These are phyloP conservation scores for Colletotrichum sp. DNA, from an alignment of 2,329 filamentous ascomycete species.

Conservation along the genomic window DNA sequence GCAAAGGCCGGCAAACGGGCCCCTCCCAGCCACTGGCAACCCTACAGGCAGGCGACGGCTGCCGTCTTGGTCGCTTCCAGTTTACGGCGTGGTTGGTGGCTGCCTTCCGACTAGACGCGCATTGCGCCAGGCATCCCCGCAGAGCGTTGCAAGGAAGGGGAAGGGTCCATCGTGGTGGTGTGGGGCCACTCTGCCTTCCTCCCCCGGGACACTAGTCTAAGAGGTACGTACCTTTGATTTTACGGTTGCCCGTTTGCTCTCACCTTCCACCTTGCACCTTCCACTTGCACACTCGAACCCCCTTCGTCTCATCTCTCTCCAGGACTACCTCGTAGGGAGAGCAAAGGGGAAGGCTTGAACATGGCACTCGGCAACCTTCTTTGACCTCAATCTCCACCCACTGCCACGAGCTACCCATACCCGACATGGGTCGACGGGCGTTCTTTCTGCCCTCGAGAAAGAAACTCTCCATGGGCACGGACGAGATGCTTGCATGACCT, in stretches of 20 bases:
- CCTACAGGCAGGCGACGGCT: neutral
- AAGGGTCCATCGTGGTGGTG: neutral
- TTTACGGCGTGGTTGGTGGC: neutral
- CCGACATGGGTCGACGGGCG: neutral
- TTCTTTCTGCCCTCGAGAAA: neutral
- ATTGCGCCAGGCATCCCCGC: constrained; percentile 19
- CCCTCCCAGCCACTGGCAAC: constrained; percentile 12
- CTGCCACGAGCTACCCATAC: neutral
- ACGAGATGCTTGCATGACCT: neutral
- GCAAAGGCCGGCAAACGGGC: constrained; percentile 7
- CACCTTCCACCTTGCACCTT: neutral
- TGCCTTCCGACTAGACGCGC: constrained; percentile 19
- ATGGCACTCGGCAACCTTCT: neutral
- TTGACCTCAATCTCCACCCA: neutral
- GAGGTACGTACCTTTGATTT: neutral
- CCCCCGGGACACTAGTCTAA: neutral
- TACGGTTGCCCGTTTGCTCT: neutral
- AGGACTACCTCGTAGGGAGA: neutral
- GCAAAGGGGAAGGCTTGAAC: neutral
- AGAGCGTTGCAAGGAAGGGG: neutral
- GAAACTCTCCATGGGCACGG: neutral
- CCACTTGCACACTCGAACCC: neutral
- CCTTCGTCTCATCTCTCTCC: constrained; percentile 8
- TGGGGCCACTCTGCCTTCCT: neutral
- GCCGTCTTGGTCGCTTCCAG: neutral